phyloP scores from a whole-genome alignment of 2,329 filamentous ascomycete species.

The Botrytis galanthina region DNA sequence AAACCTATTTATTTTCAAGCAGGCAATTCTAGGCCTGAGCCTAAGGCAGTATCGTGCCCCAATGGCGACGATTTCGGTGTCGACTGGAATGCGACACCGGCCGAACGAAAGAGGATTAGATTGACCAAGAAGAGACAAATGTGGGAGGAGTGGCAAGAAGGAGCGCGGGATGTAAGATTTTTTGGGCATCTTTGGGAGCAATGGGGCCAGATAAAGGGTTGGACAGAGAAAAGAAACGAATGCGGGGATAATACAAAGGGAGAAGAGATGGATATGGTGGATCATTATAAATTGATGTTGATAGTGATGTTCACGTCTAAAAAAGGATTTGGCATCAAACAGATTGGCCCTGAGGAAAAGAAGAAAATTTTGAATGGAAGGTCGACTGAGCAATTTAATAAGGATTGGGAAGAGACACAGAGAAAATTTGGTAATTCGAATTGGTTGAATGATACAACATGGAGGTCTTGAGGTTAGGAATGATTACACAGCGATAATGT shows the following conservation, averaged over 20 bases:
- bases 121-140: not conserved
- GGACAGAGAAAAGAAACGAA: not conserved
- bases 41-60: not conserved
- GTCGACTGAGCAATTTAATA: not conserved
- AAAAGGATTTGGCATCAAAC: not conserved
- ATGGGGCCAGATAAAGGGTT: not conserved
- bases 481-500: not conserved
- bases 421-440: not conserved
- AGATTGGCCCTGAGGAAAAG: not conserved
- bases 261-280: not conserved
- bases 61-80: slow-evolving; percentile 1
- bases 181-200: not conserved
- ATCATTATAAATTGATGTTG: not conserved
- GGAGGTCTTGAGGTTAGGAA: not conserved
- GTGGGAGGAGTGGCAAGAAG: not conserved
- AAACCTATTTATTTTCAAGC: not conserved
- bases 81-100: not conserved
- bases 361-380: not conserved
- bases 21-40: not conserved
- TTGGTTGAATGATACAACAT: not conserved
- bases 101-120: not conserved
- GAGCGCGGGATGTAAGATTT: not conserved
- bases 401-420: not conserved
- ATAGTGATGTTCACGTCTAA: not conserved
- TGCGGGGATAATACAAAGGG: not conserved